Percentiles rank a stretch among this genome's conserved stretches.
These are phyloP conservation scores for Solanum gracilifrons DNA, from an alignment of 257 asterid species.

Conservation along the genomic window DNA sequence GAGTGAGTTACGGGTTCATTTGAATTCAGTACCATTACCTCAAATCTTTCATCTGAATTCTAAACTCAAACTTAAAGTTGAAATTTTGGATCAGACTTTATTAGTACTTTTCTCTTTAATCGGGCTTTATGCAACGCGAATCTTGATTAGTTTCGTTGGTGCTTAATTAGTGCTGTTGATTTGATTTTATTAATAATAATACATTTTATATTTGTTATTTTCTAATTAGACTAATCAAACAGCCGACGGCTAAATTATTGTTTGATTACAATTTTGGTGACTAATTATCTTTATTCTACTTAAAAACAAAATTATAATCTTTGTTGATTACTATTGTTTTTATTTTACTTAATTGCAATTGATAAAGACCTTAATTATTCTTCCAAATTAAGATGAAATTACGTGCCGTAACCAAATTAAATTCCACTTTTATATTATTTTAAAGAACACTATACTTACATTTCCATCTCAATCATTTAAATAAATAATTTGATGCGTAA, in stretches of 20 bases:
- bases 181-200: too few relatives aligned
- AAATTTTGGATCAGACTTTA: not conserved
- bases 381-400: not conserved
- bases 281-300: not conserved
- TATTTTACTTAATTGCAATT: not conserved
- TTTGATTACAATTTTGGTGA: not conserved
- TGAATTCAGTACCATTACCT: rapidly evolving
- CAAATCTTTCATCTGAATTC: not conserved
- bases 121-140: rapidly evolving
- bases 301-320: not conserved
- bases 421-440: not conserved
- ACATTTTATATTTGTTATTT: not conserved
- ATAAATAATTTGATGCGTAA: not conserved
- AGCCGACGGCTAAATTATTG: not conserved
- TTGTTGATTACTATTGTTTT: not conserved
- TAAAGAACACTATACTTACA: not conserved
- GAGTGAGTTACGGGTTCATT: not conserved
- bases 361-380: not conserved
- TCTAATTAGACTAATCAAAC: not conserved
- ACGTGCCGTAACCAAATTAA: not conserved
- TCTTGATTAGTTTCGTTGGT: not conserved
- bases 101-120: too few relatives aligned
- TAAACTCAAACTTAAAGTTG: not conserved
- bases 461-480: not conserved
- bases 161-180: too few relatives aligned